Percentiles rank a stretch among this genome's conserved stretches.
phyloP scores from a whole-genome alignment of 2,329 filamentous ascomycete species.

The Celoporthe dispersa region DNA sequence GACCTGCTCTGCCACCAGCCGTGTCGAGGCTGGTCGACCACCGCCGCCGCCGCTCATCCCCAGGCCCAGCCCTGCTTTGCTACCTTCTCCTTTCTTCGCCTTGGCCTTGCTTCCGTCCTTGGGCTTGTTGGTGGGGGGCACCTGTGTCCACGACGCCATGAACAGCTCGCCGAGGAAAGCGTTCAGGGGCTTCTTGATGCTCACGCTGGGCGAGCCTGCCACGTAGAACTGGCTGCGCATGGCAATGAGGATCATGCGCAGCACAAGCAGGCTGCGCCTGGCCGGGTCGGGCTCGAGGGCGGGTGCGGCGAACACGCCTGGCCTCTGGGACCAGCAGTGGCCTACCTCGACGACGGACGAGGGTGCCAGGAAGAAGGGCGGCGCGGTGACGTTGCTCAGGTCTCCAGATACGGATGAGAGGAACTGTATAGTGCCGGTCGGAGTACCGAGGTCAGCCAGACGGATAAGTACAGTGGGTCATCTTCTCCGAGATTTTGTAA shows the following conservation, averaged over 20 bases:
- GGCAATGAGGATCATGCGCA: slow-evolving; percentile 52
- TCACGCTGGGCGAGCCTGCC: slow-evolving; percentile 48
- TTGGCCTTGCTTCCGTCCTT: neutral
- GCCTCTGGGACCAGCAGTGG: slow-evolving; percentile 55
- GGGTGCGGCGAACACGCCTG: slow-evolving; percentile 51
- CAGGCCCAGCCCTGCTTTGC: slow-evolving; percentile 12
- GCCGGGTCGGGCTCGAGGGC: slow-evolving; percentile 48
- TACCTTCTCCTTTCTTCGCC: neutral
- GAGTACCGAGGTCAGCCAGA: neutral
- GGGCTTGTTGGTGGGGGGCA: slow-evolving; percentile 26
- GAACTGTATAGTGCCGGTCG: slow-evolving; percentile 34
- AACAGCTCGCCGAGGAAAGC: slow-evolving; percentile 58
- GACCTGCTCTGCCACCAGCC: slow-evolving; percentile 53
- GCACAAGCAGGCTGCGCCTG: slow-evolving; percentile 50
- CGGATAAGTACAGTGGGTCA: too few relatives aligned
- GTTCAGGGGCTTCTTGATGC: slow-evolving; percentile 58
- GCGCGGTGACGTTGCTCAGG: slow-evolving; percentile 56
- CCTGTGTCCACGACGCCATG: slow-evolving; percentile 45
- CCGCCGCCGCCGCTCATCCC: slow-evolving; percentile 37
- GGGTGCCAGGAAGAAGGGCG: slow-evolving; percentile 53
- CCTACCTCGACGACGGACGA: slow-evolving; percentile 57
- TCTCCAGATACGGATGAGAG: slow-evolving; percentile 50
- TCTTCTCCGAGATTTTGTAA: too few relatives aligned
- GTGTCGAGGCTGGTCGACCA: slow-evolving; percentile 37
- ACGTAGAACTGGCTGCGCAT: slow-evolving; percentile 54